phyloP scores from a whole-genome alignment of 2,329 filamentous ascomycete genomes.

The Penicillium sp. region DNA sequence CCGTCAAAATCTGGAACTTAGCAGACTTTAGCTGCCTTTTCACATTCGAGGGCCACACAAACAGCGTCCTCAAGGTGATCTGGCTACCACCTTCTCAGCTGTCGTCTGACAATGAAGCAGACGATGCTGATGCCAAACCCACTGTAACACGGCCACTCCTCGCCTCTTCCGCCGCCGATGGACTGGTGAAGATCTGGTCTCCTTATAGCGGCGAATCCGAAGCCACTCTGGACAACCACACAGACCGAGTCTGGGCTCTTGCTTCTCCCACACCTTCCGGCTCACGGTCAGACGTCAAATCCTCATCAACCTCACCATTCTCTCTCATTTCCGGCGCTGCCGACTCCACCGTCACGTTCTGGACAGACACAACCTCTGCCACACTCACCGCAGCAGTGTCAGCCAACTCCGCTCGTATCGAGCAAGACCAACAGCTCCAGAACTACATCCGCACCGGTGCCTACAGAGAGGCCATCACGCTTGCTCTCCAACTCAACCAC shows the following conservation, averaged over 20 bases:
- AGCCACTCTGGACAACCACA: conserved; percentile 92
- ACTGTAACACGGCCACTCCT: conserved; percentile 44
- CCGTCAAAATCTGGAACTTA: conserved; percentile 90
- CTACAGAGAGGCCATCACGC: conserved; percentile 86
- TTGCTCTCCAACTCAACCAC: conserved; percentile 91
- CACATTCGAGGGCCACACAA: conserved; percentile 94
- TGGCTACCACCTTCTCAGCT: conserved; percentile 64
- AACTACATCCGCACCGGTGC: conserved; percentile 87
- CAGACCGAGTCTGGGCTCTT: conserved; percentile 90
- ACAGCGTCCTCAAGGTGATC: conserved; percentile 87
- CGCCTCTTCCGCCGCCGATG: conserved; percentile 86
- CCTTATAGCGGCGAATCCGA: conserved; percentile 78
- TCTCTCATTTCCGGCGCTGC: conserved; percentile 85
- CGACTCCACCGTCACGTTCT: conserved; percentile 91
- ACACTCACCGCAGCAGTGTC: conserved; percentile 72
- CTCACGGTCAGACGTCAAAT: conserved; percentile 27
- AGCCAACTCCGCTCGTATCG: conserved; percentile 73
- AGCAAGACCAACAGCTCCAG: conserved; percentile 90
- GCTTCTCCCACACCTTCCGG: conserved; percentile 56
- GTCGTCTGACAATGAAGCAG: conserved; percentile 31
- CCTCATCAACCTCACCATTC: conserved; percentile 43
- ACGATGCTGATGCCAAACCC: conserved; percentile 29
- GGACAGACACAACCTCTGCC: conserved; percentile 82
- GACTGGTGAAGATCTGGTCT: conserved; percentile 95
- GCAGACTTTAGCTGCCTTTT: conserved; percentile 87